These are phyloP conservation scores for Phaeoacremonium minimum DNA, from an alignment of 2,329 filamentous ascomycete species.

Conservation along the genomic window DNA sequence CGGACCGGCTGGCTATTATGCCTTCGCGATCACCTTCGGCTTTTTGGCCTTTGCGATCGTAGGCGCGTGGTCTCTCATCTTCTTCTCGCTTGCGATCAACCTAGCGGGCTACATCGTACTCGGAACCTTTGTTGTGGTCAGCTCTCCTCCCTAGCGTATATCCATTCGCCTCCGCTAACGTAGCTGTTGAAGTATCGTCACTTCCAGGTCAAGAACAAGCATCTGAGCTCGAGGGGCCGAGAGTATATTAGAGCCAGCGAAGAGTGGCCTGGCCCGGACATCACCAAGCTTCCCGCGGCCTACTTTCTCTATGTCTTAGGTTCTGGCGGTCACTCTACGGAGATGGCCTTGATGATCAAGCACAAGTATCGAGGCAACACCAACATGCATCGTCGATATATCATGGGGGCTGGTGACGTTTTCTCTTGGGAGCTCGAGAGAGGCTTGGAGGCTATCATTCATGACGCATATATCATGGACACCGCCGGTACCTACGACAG, in stretches of 20 bases:
- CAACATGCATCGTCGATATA: slow-evolving; percentile 70
- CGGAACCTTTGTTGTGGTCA: background rate
- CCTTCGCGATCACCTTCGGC: background rate
- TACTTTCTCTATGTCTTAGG: slow-evolving; percentile 81
- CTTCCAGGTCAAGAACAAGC: background rate
- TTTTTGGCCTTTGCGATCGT: background rate
- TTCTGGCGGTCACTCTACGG: slow-evolving; percentile 89
- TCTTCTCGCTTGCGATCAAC: background rate
- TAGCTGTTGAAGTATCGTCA: slow-evolving; percentile 4
- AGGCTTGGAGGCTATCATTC: slow-evolving; percentile 55
- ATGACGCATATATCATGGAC: slow-evolving; percentile 25
- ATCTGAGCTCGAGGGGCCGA: slow-evolving; percentile 2
- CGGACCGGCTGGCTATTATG: background rate
- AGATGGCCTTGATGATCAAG: slow-evolving; percentile 83
- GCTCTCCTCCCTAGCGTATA: background rate
- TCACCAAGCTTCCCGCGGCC: slow-evolving; percentile 18
- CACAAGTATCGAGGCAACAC: slow-evolving; percentile 46
- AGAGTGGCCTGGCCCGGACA: slow-evolving; percentile 8
- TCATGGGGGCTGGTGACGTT: slow-evolving; percentile 72
- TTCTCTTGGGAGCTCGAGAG: slow-evolving; percentile 62
- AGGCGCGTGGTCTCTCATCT: background rate
- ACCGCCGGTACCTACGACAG: slow-evolving; percentile 54
- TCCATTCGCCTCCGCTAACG: background rate
- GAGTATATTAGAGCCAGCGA: slow-evolving; percentile 6
- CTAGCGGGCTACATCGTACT: background rate